A percentile compares a stretch with the other conserved stretches of the same genome.
Evolutionary conservation across 2,329 filamentous ascomycete species (phyloP).

Genomic region (Phyllosticta ampelicida): DNA sequence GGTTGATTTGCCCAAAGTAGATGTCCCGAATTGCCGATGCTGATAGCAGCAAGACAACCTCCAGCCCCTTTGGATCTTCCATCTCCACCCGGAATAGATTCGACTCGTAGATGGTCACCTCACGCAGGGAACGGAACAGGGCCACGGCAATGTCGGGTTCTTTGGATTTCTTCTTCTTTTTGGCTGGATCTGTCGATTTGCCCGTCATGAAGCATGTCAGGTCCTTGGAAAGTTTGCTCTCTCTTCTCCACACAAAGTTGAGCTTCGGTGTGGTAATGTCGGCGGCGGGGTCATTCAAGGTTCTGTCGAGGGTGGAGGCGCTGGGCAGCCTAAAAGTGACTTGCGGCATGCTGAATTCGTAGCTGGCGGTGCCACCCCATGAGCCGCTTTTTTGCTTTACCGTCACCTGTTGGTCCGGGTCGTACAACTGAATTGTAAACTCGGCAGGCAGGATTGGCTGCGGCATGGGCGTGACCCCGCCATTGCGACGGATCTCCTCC

Average conservation of each 20-base stretch:
- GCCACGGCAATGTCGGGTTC: constrained; percentile 96
- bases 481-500: constrained; percentile 63
- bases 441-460: constrained; percentile 64
- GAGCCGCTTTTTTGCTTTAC: constrained; percentile 62
- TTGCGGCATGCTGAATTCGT: constrained; percentile 89
- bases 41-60: constrained; percentile 61
- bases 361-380: constrained; percentile 70
- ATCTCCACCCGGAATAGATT: constrained; percentile 85
- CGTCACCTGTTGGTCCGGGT: constrained; percentile 72
- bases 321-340: constrained; percentile 75
- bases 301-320: constrained; percentile 64
- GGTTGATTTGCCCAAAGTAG: constrained; percentile 53
- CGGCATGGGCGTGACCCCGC: constrained; percentile 53
- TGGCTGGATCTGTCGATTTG: constrained; percentile 53
- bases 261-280: constrained; percentile 54
- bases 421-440: constrained; percentile 84
- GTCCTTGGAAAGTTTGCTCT: constrained; percentile 75
- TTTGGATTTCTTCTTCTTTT: constrained; percentile 61
- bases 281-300: constrained; percentile 49
- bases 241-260: constrained; percentile 80
- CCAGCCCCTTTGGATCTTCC: constrained; percentile 86
- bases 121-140: constrained; percentile 61
- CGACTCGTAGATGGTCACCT: constrained; percentile 84
- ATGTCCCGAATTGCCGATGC: constrained; percentile 52
- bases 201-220: constrained; percentile 82